Conservation (phyloP, 2,329 filamentous ascomycete genomes). For the Monilinia polystroma region DNA sequence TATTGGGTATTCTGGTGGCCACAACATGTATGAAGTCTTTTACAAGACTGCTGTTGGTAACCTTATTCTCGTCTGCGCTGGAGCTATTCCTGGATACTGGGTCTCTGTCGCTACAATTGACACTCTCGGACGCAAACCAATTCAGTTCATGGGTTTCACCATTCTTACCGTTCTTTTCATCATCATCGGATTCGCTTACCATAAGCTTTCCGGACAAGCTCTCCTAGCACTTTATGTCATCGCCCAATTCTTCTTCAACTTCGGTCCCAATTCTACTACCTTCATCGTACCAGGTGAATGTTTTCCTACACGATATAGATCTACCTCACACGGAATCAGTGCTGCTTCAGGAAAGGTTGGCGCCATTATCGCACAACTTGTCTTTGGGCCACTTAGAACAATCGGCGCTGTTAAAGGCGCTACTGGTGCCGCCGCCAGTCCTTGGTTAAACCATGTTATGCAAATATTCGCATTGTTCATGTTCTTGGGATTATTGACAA, state of each 20-base stretch:
- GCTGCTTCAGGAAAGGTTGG: constrained; percentile 43
- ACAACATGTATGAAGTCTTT: constrained; percentile 65
- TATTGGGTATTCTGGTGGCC: constrained; percentile 68
- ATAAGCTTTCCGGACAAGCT: constrained; percentile 49
- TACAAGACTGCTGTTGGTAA: constrained; percentile 74
- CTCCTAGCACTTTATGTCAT: constrained; percentile 63
- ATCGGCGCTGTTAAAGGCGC: constrained; percentile 36
- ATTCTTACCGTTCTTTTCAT: constrained; percentile 62
- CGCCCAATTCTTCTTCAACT: constrained; percentile 67
- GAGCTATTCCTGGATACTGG: constrained; percentile 80
- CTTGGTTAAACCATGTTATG: constrained; percentile 72
- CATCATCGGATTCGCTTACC: constrained; percentile 60
- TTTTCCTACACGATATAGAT: constrained; percentile 43
- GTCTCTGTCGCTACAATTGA: constrained; percentile 72
- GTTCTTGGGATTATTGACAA: constrained; percentile 66
- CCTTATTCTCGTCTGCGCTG: constrained; percentile 74
- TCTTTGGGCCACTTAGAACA: constrained; percentile 54
- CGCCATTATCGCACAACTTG: constrained; percentile 45
- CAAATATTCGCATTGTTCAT: constrained; percentile 79
- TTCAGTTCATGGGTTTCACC: constrained; percentile 65
- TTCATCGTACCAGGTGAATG: constrained; percentile 72
- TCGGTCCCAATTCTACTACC: constrained; percentile 67
- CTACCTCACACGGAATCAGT: constrained; percentile 42
- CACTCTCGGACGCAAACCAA: constrained; percentile 72
- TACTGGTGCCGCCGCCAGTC: constrained; percentile 37